These are phyloP conservation scores for Misopates orontium DNA, from an alignment of 257 asterid genomes.

Conservation along the genomic window DNA sequence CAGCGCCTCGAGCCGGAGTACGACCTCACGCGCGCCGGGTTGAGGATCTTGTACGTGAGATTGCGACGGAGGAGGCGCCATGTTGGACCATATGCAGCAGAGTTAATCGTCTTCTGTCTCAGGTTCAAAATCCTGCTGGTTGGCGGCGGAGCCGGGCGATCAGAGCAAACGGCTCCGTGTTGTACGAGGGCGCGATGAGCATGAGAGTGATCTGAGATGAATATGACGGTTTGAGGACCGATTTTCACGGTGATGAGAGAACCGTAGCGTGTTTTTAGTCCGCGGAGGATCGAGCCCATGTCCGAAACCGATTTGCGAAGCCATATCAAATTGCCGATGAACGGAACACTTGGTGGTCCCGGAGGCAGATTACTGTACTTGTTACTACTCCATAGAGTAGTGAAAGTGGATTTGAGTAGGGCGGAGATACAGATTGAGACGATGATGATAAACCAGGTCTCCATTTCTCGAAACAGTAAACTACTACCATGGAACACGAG, in stretches of 20 bases:
- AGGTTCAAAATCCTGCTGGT: not conserved
- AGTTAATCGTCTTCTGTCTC: constrained; percentile 29
- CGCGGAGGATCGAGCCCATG: constrained; percentile 29
- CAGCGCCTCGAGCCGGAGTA: constrained; percentile 43
- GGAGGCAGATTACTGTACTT: constrained; percentile 28
- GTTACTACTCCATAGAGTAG: constrained; percentile 19
- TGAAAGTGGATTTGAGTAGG: constrained; percentile 30
- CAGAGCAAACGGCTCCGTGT: constrained; percentile 29
- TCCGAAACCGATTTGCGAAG: constrained; percentile 37
- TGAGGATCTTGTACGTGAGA: constrained; percentile 46
- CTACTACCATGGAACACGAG: too few relatives aligned
- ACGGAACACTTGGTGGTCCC: constrained; percentile 38
- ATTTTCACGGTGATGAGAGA: constrained; percentile 29
- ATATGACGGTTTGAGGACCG: constrained; percentile 16
- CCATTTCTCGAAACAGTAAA: too few relatives aligned
- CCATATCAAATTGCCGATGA: constrained; percentile 43
- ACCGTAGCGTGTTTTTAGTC: constrained; percentile 26
- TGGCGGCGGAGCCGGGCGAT: constrained; percentile 5
- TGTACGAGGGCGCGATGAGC: constrained; percentile 32
- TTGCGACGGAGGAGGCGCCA: constrained; percentile 59
- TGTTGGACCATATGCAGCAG: constrained; percentile 41
- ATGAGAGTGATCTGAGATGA: constrained; percentile 13
- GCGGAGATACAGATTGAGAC: constrained; percentile 48
- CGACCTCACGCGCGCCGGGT: constrained; percentile 37
- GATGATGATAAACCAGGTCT: constrained; percentile 37